Conservation (phyloP, 257 asterid genomes). For the Anisodus tanguticus region DNA sequence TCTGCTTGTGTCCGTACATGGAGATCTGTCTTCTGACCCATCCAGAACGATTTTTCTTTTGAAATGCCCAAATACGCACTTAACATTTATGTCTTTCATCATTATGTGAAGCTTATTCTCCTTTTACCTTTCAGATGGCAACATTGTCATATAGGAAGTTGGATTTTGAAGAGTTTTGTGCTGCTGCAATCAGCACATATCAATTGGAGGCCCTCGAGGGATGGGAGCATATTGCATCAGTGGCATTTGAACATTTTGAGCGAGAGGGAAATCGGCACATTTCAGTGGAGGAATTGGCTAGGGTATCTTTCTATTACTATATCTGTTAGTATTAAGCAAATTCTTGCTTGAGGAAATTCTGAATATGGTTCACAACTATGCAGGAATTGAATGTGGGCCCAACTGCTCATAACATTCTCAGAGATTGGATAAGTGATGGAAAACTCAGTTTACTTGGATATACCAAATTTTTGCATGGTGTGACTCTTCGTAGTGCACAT, state of each 20-base stretch:
- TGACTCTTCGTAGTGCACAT: conserved; percentile 77
- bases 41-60: background rate
- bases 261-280: conserved; percentile 81
- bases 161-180: conserved; percentile 88
- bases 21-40: background rate
- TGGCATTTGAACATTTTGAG: conserved; percentile 76
- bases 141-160: conserved; percentile 70
- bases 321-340: background rate
- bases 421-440: conserved; percentile 81
- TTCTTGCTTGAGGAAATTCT: background rate
- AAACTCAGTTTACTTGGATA: conserved; percentile 80
- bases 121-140: conserved; percentile 58
- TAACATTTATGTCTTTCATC: background rate
- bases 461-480: conserved; percentile 91
- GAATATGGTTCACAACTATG: conserved; percentile 25
- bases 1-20: background rate
- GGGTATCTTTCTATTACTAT: conserved; percentile 49
- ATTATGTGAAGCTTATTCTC: background rate
- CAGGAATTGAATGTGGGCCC: conserved; percentile 88
- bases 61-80: too few species aligned
- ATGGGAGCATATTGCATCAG: conserved; percentile 82
- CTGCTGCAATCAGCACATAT: conserved; percentile 87
- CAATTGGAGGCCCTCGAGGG: conserved; percentile 82
- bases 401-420: conserved; percentile 67
- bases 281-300: conserved; percentile 80